Base-by-base conservation (phyloP, 2,329 filamentous ascomycete species). In the Septoria petroselini region DNA sequence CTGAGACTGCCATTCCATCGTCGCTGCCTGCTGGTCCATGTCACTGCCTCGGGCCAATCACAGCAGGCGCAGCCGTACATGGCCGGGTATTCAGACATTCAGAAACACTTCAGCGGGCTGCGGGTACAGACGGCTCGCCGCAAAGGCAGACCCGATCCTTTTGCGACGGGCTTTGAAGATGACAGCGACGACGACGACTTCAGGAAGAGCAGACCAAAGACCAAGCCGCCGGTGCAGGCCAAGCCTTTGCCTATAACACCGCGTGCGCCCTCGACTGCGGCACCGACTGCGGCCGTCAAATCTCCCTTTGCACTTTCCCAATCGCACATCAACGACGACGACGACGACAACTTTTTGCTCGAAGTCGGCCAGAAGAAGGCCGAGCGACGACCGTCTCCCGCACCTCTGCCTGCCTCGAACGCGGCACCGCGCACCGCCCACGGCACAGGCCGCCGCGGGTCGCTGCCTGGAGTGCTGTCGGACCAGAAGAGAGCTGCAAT, bases 111-210 rank as follows among this genome's bases (percentile, higher is more conserved):
- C 52, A 61, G 61, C 44, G 60, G 62, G 34, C 55, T 67, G 23
- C 58, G 65, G 30, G 63, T 61, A 25, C 59, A 65, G 33, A 63
- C 63, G n/a, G 63, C 57, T 43, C 56, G 61, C 19, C 59, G 61
- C 14, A 56, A 56, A 44, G 54, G 61, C 46, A 48, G 52, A 17
- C 34, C 44, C 7, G 61, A 66, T 38, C 64, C 64, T 29, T 66
- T 65, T 42, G 63, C 62, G 14, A 62, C 62, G 17, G 60, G 62
- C 54, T 66, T 66, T 53, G 63, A 65, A 53, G 63, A 65, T 62
- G 63, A 65, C 52, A 59, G 58, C 41, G 61, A 64, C 43, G 58
- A 61, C 48, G 54, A 61, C 35, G 33, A 43, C 31, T 49, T 49
- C 47, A 57, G 57, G 48, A 51, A 57, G 45, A 58, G 58, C 55